phyloP scores from a whole-genome alignment of 108 stramenopile species.

The Nitzschia sp. region DNA sequence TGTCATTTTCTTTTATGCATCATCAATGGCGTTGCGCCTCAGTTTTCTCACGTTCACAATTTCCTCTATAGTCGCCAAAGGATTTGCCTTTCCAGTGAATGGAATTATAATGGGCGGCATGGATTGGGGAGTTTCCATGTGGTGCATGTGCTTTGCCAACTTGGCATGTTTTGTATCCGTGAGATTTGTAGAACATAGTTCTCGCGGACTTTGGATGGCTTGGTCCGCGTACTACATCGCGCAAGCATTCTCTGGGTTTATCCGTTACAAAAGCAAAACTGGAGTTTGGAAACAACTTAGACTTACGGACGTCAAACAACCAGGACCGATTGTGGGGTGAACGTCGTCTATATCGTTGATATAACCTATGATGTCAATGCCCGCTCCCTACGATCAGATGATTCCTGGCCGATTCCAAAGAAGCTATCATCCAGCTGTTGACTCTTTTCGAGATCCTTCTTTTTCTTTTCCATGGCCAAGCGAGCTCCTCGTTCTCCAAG shows the following conservation, averaged over 20 bases:
- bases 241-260: constrained; percentile 22
- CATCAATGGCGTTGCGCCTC: neutral
- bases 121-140: constrained; percentile 44
- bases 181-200: neutral
- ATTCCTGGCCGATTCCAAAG: constrained; percentile 6
- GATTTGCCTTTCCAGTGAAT: constrained; percentile 48
- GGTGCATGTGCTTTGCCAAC: constrained; percentile 40
- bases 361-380: constrained; percentile 1
- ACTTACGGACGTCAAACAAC: too few relatives aligned
- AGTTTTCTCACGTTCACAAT: neutral
- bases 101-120: constrained; percentile 50
- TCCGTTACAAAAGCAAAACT: constrained; percentile 13
- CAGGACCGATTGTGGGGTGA: too few relatives aligned
- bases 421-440: constrained; percentile 17
- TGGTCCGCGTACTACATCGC: constrained; percentile 17
- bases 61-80: constrained; percentile 33
- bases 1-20: too few relatives aligned
- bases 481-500: constrained; percentile 53
- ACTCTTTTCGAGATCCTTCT: constrained; percentile 4
- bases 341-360: neutral
- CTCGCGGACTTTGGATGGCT: constrained; percentile 24
- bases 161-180: constrained; percentile 13
- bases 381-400: neutral
- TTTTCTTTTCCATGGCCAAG: constrained; percentile 24
- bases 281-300: neutral